Evolutionary conservation across 1,284 basidiomycete species (phyloP).

Genomic region (Mycosarcoma mackinlayi): DNA sequence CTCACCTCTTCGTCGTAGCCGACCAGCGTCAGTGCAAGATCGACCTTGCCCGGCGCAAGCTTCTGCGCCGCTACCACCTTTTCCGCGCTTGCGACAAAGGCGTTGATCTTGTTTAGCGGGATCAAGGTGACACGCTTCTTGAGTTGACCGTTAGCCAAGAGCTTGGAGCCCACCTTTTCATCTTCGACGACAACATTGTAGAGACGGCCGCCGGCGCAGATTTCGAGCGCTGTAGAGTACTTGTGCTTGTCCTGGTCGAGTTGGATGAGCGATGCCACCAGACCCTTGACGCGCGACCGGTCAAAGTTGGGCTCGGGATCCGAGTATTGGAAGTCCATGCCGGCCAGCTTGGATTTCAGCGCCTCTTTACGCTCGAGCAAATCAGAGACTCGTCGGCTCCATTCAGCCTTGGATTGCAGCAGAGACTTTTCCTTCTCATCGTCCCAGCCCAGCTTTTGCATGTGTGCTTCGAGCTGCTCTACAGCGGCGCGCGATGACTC

Average conservation of each 20-base stretch:
- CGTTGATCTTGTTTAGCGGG: slow-evolving; percentile 89
- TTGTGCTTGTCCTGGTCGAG: slow-evolving; percentile 76
- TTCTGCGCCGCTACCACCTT: slow-evolving; percentile 81
- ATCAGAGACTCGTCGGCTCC: slow-evolving; percentile 74
- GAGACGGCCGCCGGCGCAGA: slow-evolving; percentile 89
- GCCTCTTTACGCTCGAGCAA: slow-evolving; percentile 79
- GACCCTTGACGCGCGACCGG: slow-evolving; percentile 85
- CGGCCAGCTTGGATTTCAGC: slow-evolving; percentile 77
- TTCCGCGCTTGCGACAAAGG: slow-evolving; percentile 77
- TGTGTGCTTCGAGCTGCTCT: slow-evolving; percentile 70
- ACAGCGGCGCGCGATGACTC: slow-evolving; percentile 69
- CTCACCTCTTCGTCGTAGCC: slow-evolving; percentile 86
- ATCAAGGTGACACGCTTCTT: slow-evolving; percentile 93
- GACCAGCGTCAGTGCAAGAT: slow-evolving; percentile 86
- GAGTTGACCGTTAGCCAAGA: slow-evolving; percentile 84
- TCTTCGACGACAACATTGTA: slow-evolving; percentile 87
- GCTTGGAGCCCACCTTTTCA: slow-evolving; percentile 85
- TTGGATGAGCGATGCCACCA: slow-evolving; percentile 76
- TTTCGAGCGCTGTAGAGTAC: slow-evolving; percentile 90
- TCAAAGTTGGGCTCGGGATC: slow-evolving; percentile 86
- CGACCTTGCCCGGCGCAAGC: slow-evolving; percentile 82
- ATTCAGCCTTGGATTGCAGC: slow-evolving; percentile 74
- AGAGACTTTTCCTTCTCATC: slow-evolving; percentile 78
- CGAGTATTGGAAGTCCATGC: slow-evolving; percentile 85
- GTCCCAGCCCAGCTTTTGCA: slow-evolving; percentile 78